A percentile compares a stretch with the other conserved stretches of the same genome.
Evolutionary conservation across 2,329 filamentous ascomycete species (phyloP).

Genomic region (Lasiodiplodia sp.): DNA sequence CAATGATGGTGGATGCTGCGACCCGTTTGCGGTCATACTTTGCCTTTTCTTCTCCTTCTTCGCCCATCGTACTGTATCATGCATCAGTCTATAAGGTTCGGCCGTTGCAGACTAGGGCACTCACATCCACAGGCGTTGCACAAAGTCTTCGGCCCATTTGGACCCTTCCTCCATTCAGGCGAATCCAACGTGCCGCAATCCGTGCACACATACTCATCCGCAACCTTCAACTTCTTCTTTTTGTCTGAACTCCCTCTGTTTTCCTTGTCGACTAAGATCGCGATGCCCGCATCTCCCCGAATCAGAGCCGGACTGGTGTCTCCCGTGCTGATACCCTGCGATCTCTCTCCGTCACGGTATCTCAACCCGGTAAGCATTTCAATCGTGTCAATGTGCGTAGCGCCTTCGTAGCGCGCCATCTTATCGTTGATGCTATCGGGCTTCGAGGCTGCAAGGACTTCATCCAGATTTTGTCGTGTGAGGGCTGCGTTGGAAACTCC

Average conservation of each 20-base stretch:
- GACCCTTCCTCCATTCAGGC: conserved; percentile 95
- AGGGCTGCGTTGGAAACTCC: conserved; percentile 70
- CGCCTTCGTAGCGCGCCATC: conserved; percentile 81
- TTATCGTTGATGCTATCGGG: conserved; percentile 83
- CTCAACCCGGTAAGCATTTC: conserved; percentile 90
- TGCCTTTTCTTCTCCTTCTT: conserved; percentile 79
- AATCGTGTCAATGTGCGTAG: conserved; percentile 80
- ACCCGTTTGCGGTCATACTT: conserved; percentile 10
- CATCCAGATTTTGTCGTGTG: conserved; percentile 82
- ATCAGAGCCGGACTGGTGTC: conserved; percentile 81
- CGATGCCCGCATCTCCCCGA: conserved; percentile 84
- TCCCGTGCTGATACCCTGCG: conserved; percentile 85
- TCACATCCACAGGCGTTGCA: conserved; percentile 93
- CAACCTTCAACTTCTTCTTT: conserved; percentile 82
- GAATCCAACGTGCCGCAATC: conserved; percentile 95
- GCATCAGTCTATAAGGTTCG: conserved; percentile 28
- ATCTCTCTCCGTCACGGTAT: conserved; percentile 88
- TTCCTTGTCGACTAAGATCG: conserved; percentile 81
- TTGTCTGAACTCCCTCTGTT: conserved; percentile 73
- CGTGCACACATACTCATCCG: conserved; percentile 91
- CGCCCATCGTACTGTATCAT: conserved; percentile 61
- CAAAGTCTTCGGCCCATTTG: conserved; percentile 89
- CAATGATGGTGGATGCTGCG: conserved; percentile 24
- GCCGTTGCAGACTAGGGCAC: conserved; percentile 37
- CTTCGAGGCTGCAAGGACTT: conserved; percentile 68